Conservation (phyloP, 192 early-diverging fungal genomes). For the Coemansia sp. region DNA sequence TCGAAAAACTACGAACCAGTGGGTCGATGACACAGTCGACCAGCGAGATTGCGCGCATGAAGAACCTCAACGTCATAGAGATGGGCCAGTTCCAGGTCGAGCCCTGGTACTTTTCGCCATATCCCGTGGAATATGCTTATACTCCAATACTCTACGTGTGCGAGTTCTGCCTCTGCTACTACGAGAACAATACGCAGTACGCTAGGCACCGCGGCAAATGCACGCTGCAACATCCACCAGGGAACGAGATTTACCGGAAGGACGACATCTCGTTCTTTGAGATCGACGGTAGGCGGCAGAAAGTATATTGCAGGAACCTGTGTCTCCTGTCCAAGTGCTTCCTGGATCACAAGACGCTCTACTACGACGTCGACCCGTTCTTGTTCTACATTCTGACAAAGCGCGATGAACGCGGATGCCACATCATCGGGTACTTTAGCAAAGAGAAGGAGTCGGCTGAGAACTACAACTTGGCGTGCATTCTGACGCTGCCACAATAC, state of each 20-base stretch:
- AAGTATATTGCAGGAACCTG: conserved; percentile 91
- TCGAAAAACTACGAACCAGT: conserved; percentile 88
- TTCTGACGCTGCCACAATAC: conserved; percentile 95
- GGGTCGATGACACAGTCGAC: conserved; percentile 98
- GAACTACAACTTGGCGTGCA: conserved; percentile 98
- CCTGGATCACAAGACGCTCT: conserved; percentile 98
- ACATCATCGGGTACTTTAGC: conserved; percentile 97
- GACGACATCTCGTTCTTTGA: conserved; percentile 95
- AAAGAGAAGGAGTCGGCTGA: conserved; percentile 98
- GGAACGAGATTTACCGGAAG: conserved; percentile 98
- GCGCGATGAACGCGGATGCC: conserved; percentile 81
- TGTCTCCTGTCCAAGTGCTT: conserved; percentile 96
- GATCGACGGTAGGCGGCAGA: conserved; percentile 94
- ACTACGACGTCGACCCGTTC: conserved; percentile 98
- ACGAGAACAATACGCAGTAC: conserved; percentile 71
- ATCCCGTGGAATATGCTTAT: conserved; percentile 84
- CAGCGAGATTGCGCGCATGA: conserved; percentile 90
- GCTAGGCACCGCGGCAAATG: conserved; percentile 85
- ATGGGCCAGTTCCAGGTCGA: conserved; percentile 92
- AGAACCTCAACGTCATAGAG: conserved; percentile 91
- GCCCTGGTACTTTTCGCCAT: conserved; percentile 99
- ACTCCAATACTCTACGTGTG: conserved; percentile 86
- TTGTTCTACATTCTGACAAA: conserved; percentile 95
- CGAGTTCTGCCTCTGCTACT: conserved; percentile 91
- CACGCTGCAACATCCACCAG: conserved; percentile 90